Evolutionary conservation across 768 basidiomycete species (phyloP).

Genomic region (Amanita phalloides): DNA sequence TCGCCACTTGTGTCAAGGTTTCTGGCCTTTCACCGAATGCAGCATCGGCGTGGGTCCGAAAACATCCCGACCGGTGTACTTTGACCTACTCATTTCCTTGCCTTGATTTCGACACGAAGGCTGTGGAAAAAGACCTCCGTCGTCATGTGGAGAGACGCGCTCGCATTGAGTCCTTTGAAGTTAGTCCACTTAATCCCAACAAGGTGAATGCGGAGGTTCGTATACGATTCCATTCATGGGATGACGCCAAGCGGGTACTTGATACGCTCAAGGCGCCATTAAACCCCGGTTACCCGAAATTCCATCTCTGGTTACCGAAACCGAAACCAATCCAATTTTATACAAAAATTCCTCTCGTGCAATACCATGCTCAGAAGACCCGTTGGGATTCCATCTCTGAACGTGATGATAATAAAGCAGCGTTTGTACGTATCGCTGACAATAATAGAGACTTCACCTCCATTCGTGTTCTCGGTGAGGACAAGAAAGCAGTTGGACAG

Average conservation of each 20-base stretch:
- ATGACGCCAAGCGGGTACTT: conserved; percentile 31
- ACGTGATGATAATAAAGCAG: conserved; percentile 23
- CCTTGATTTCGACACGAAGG: background rate
- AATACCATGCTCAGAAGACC: conserved; percentile 38
- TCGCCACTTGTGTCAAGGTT: background rate
- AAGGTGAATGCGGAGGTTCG: conserved; percentile 15
- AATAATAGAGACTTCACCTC: conserved; percentile 16
- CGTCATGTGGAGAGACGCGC: background rate
- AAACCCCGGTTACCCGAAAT: conserved; percentile 16
- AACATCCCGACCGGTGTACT: background rate
- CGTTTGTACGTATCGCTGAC: conserved; percentile 19
- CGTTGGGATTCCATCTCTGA: conserved; percentile 36
- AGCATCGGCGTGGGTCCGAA: background rate
- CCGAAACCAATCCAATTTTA: conserved; percentile 41
- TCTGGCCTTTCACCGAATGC: background rate
- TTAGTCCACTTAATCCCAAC: conserved; percentile 2
- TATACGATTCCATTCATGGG: conserved; percentile 38
- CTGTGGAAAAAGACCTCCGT: background rate
- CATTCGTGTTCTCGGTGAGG: conserved; percentile 40
- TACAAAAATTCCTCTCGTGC: conserved; percentile 33
- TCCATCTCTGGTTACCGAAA: conserved; percentile 33
- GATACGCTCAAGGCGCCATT: conserved; percentile 22
- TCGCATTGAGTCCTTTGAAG: background rate
- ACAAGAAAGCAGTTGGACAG: conserved; percentile 42
- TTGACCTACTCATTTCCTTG: background rate